Evolutionary conservation across 176 grass and related monocot species (phyloP).

Genomic region (Zizania latifolia): DNA sequence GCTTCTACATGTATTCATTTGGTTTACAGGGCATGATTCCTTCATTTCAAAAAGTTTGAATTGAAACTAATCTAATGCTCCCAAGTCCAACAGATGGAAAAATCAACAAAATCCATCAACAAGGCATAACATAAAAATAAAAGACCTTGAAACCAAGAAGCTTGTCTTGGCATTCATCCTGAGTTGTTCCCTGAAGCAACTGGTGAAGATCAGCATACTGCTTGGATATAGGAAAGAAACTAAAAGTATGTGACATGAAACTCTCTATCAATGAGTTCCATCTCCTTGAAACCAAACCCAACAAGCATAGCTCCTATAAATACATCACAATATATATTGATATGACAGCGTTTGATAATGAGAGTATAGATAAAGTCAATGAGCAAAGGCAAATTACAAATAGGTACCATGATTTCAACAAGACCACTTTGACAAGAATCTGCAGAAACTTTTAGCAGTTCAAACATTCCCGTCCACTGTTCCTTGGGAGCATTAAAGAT

Average conservation of each 20-base stretch:
- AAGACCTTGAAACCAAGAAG: slow-evolving; percentile 42
- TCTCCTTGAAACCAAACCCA: slow-evolving; percentile 53
- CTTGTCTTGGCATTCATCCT: slow-evolving; percentile 13
- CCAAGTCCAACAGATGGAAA: neutral
- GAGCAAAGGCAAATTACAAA: neutral
- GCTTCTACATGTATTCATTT: neutral
- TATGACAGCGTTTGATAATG: neutral
- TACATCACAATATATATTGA: neutral
- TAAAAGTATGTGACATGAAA: slow-evolving; percentile 46
- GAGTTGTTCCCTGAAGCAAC: slow-evolving; percentile 41
- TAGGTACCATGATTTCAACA: slow-evolving; percentile 54
- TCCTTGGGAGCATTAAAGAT: slow-evolving; percentile 69
- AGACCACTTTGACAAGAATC: slow-evolving; percentile 32
- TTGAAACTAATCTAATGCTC: neutral
- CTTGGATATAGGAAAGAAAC: slow-evolving; percentile 65
- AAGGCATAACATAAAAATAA: neutral
- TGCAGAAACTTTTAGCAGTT: slow-evolving; percentile 32
- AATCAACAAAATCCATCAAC: slow-evolving; percentile 11
- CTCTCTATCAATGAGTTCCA: slow-evolving; percentile 61
- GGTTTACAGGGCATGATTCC: neutral
- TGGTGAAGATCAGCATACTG: slow-evolving; percentile 57
- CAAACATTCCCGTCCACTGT: slow-evolving; percentile 68
- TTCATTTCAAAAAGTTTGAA: neutral
- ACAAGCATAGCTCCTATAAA: slow-evolving; percentile 71
- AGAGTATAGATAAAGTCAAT: neutral